phyloP scores from a whole-genome alignment of 768 basidiomycete genomes.

The Exidia glandulosa region DNA sequence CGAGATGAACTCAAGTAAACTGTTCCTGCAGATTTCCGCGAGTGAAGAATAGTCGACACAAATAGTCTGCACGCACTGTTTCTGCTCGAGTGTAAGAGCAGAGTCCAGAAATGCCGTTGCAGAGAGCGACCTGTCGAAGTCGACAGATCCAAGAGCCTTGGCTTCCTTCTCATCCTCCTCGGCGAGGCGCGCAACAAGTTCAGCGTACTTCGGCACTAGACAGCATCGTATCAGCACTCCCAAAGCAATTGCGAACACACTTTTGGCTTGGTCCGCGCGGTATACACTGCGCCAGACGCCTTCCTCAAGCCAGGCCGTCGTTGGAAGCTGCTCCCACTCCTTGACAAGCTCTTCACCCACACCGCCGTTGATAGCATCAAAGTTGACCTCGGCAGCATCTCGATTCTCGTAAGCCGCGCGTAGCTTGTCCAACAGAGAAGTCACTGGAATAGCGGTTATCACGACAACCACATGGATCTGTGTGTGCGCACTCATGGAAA shows the following conservation, averaged over 20 bases:
- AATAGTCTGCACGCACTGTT: background rate
- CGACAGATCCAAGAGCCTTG: background rate
- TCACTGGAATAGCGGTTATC: background rate
- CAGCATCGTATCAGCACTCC: background rate
- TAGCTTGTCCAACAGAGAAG: background rate
- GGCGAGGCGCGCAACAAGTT: background rate
- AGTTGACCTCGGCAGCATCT: background rate
- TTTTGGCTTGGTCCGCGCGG: background rate
- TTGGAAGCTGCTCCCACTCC: background rate
- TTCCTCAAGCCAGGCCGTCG: background rate
- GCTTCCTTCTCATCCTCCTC: background rate
- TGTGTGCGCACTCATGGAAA: conserved; percentile 16
- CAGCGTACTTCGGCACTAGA: background rate
- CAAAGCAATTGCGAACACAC: background rate
- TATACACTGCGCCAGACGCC: background rate
- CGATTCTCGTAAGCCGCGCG: background rate
- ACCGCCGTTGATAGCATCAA: conserved; percentile 1
- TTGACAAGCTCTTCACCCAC: conserved; percentile 9
- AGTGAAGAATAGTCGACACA: too few relatives aligned
- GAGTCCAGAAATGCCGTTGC: background rate
- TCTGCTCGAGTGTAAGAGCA: background rate
- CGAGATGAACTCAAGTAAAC: background rate
- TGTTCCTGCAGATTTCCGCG: too few relatives aligned
- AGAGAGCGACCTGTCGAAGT: background rate
- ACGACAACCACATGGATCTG: background rate